Evolutionary conservation across 2,329 filamentous ascomycete genomes (phyloP), one percentile per base, ranked within the genome.

Genomic region (Epichloe festucae): DNA sequence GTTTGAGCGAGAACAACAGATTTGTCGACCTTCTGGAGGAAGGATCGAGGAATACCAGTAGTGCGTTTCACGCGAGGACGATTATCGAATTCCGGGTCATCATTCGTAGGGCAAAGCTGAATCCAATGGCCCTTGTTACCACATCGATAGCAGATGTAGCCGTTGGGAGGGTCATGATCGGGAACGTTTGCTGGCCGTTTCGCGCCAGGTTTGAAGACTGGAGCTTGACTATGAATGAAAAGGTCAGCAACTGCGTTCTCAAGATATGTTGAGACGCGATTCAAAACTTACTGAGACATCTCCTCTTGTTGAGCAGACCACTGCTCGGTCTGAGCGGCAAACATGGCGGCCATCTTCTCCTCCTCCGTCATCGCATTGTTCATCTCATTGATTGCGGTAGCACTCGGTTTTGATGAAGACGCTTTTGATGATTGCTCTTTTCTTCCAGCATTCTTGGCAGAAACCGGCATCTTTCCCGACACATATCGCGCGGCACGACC

Each of bases 81-180:
- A 59, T 90, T 90, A 70, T 98, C 93, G 67, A 90, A 97, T 55
- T 89, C 90, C 3, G 93, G 91, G 59, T 98, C 90, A 66, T 95
- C 89, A 67, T 98, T 98, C n/a, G 91, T 98, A 6, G 93, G 93
- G 63, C 93, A 98, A 49, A 88, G 81, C 70, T 97, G 91, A 56
- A 98, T 98, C 91, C 91, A 98, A 67, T 98, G 93, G n/a, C 90
- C 93, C 71, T 96, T 96, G 67, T 96, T 86, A 55, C 89, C 87
- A 69, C 93, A 98, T 48, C 93, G 85, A 66, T 96, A 95, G 71
- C 93, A 98, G 55, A 96, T 85, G 67, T 98, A 98, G 50, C 90
- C 90, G 50, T 87, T 85, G 1, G 93, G 93, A 2, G 93, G 90
- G 45, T 93, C 89, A 63, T 95, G 90, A 60, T 95, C 90, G 4